A percentile compares a stretch with the other conserved stretches of the same genome.
These are phyloP conservation scores for Naganishia kalamii DNA, from an alignment of 768 basidiomycete species.

Conservation along the genomic window DNA sequence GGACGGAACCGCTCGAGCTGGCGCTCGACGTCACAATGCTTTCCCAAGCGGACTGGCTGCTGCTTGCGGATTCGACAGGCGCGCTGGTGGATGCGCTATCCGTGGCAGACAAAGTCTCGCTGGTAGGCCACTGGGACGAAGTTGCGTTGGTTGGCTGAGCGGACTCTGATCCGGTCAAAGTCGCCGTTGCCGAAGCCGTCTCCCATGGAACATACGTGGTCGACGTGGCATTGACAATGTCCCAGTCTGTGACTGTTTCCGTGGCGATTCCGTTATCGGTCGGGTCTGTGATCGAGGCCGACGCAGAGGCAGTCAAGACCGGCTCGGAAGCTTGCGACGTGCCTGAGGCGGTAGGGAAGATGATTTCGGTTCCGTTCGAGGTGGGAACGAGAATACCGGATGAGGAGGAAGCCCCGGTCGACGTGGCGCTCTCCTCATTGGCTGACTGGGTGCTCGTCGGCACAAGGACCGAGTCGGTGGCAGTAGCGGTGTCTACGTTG, in stretches of 20 bases:
- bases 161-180: neutral
- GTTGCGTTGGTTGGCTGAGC: neutral
- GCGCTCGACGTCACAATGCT: neutral
- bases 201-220: slow-evolving; percentile 24
- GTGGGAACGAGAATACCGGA: neutral
- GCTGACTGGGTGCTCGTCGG: slow-evolving; percentile 8
- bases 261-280: slow-evolving; percentile 35
- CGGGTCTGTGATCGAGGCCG: slow-evolving; percentile 9
- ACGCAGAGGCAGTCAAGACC: neutral
- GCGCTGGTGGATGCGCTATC: neutral
- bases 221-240: slow-evolving; percentile 39
- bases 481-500: slow-evolving; percentile 7
- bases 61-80: neutral
- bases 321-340: neutral
- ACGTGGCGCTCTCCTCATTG: neutral
- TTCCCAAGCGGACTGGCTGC: slow-evolving; percentile 4
- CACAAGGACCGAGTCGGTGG: neutral
- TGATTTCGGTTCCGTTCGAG: neutral
- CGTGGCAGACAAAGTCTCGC: neutral
- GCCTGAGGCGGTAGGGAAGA: neutral
- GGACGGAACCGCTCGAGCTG: neutral
- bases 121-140: neutral
- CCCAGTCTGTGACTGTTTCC: slow-evolving; percentile 31
- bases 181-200: neutral
- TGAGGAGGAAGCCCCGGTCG: slow-evolving; percentile 5